Evolutionary conservation across 495 filamentous ascomycete species (phyloP).

Genomic region (Thozetella sp.): DNA sequence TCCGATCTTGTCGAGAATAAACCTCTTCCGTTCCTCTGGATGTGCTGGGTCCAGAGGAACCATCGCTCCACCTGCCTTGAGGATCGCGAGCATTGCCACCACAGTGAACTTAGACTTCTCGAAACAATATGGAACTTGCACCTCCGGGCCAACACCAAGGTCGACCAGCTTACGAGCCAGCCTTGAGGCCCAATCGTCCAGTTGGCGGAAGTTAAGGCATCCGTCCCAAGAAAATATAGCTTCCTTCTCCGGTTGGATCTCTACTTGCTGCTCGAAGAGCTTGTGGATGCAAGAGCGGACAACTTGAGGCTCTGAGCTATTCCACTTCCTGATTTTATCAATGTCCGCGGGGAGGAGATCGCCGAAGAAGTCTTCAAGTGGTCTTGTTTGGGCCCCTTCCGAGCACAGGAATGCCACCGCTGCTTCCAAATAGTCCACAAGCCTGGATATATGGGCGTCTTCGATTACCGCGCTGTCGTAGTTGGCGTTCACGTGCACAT

Average conservation of each 20-base stretch:
- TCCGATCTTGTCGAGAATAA: constrained; percentile 5
- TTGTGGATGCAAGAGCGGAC: constrained; percentile 35
- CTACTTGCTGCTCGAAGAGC: constrained; percentile 36
- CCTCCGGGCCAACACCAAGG: constrained; percentile 47
- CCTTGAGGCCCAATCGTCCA: constrained; percentile 23
- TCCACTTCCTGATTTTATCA: background rate
- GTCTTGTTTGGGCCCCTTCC: background rate
- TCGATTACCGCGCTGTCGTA: background rate
- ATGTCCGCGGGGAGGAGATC: background rate
- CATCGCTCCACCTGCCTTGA: constrained; percentile 57
- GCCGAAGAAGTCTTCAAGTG: background rate
- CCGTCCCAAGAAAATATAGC: constrained; percentile 58
- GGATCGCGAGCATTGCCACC: constrained; percentile 52
- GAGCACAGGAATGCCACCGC: background rate
- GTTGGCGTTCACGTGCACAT: background rate
- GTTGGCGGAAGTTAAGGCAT: constrained; percentile 43
- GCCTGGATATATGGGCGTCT: background rate
- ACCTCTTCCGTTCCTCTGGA: constrained; percentile 44
- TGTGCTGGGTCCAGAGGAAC: constrained; percentile 55
- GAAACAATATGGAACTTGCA: constrained; percentile 52
- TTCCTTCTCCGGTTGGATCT: constrained; percentile 35
- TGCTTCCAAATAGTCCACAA: background rate
- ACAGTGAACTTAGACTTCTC: constrained; percentile 54
- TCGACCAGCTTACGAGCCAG: constrained; percentile 30
- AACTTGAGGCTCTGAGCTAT: background rate